phyloP scores from a whole-genome alignment of 1,284 basidiomycete species.

The Boletus smithii region DNA sequence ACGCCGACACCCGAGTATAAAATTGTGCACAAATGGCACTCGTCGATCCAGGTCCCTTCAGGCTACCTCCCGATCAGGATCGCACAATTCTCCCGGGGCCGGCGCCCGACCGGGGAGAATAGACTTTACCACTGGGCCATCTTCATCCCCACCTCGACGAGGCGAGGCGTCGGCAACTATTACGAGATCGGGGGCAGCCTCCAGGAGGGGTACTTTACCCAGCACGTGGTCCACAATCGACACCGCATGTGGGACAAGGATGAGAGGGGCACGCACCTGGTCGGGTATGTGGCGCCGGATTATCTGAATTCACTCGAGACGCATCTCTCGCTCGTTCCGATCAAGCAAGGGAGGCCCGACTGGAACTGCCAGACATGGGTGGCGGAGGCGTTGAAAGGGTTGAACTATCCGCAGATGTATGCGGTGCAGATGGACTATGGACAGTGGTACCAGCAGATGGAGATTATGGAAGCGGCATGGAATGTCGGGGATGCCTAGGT shows the following conservation, averaged over 20 bases:
- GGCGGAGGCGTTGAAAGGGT: constrained; percentile 10
- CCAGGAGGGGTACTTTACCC: constrained; percentile 13
- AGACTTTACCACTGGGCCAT: constrained; percentile 24
- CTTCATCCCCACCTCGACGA: constrained; percentile 23
- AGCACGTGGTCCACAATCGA: constrained; percentile 8
- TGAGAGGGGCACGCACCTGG: constrained; percentile 10
- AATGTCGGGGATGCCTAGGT: constrained; percentile 14
- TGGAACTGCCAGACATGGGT: constrained; percentile 27
- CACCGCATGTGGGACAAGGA: constrained; percentile 14
- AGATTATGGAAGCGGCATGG: constrained; percentile 18
- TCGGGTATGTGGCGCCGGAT: constrained; percentile 7
- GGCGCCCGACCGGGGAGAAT: not conserved
- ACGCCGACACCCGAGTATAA: constrained; percentile 5
- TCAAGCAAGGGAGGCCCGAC: constrained; percentile 11
- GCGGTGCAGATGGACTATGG: constrained; percentile 17
- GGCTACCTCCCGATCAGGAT: constrained; percentile 19
- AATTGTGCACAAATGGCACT: constrained; percentile 2
- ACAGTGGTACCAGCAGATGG: constrained; percentile 11
- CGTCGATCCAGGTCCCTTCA: constrained; percentile 5
- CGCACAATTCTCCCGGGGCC: constrained; percentile 15
- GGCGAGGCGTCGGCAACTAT: constrained; percentile 22
- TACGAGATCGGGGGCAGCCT: constrained; percentile 21
- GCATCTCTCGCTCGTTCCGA: constrained; percentile 10
- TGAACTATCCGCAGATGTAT: constrained; percentile 8
- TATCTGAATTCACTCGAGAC: constrained; percentile 7